Base-by-base conservation (phyloP, 768 basidiomycete species). In the Artomyces pyxidatus region DNA sequence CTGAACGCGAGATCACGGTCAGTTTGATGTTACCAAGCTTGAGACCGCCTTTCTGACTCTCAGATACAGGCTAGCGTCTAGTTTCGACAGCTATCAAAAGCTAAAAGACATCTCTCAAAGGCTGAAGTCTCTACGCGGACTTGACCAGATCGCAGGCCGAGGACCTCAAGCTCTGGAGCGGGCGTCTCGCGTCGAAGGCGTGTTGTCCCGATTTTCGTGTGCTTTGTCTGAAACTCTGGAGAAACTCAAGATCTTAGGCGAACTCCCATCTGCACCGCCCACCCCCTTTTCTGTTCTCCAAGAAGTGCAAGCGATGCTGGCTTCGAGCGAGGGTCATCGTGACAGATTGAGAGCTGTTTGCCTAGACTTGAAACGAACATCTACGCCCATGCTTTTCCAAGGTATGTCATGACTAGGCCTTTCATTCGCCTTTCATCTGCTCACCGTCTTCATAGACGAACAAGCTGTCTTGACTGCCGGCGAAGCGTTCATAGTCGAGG, bases 1-100 rank as follows among this genome's bases (percentile, higher is more conserved):
- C 56, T 93, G 14, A 73, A 75, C 30, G 63, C 78, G 25, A 72
- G 90, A 61, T 64, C 76, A 27, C 65, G 75, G 93, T 93, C 63
- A 65, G 82, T 69, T 19, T 23, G 21, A n/a, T 49, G 4, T 22
- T 29, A 6, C n/a, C 26, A 14, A 14, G 16, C 27, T 26, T 3
- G 25, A 42, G 26, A 14, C 11, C 6, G 42, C 6, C 40, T 23
- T 3, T n/a, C 30, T 23, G 28, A 48, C 22, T 10, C 25, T 14
- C 26, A 19, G 10, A 23, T 44, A 4, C 25, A 58, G 57, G 22
- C 42, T 53, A 21, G 50, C 43, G 12, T 43, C 50, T 5, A 43
- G 46, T 2, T 30, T 41, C 2, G 42, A 37, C 11, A 26, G 45
- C 4, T 52, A 47, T 39, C 22, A 41, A 1, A 41, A 40, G 16